A percentile compares a stretch with the other conserved stretches of the same genome.
Evolutionary conservation across 1,284 basidiomycete genomes (phyloP).

Genomic region (Pseudozyma hubeiensis): DNA sequence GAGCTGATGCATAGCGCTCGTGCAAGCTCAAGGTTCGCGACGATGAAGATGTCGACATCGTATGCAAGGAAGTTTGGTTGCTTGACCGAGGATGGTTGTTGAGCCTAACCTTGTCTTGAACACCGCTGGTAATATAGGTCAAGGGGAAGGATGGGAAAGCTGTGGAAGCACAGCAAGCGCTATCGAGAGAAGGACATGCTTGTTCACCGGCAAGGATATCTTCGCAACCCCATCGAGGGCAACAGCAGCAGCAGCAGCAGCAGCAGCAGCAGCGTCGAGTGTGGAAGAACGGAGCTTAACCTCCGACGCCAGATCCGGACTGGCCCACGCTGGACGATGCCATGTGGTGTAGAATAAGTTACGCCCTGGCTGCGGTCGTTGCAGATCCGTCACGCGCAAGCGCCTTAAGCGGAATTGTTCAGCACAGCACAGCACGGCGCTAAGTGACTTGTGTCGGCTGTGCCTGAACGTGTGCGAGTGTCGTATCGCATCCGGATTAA

Average conservation of each 20-base stretch:
- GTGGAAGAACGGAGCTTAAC: background rate
- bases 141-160: too few species aligned
- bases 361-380: too few species aligned
- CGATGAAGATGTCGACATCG: conserved; percentile 15
- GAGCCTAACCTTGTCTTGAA: background rate
- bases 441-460: conserved; percentile 1
- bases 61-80: background rate
- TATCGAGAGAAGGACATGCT: too few species aligned
- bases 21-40: conserved; percentile 23
- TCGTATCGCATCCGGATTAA: background rate
- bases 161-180: too few species aligned
- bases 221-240: too few species aligned
- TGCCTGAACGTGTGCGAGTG: background rate
- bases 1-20: conserved; percentile 28
- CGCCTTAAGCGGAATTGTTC: background rate
- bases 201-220: too few species aligned
- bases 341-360: background rate
- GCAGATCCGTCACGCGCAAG: too few species aligned
- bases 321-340: background rate
- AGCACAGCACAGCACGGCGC: background rate
- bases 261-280: background rate
- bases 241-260: background rate
- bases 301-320: background rate
- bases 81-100: background rate
- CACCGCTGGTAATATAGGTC: too few species aligned